phyloP scores from a whole-genome alignment of 176 grass and related monocot genomes.

The Carex scoparia region DNA sequence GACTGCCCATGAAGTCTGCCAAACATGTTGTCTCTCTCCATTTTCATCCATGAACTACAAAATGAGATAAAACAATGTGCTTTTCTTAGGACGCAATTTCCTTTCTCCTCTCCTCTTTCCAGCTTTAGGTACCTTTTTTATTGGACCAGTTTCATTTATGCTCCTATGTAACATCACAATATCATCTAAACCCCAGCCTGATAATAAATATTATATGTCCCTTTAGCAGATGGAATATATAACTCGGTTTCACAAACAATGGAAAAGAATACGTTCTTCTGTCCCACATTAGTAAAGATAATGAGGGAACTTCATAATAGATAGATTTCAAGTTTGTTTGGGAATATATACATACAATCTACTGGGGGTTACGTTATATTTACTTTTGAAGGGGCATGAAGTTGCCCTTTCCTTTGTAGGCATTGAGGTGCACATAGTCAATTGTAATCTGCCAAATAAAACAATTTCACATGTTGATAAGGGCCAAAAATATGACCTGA shows the following conservation, averaged over 20 bases:
- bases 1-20: constrained; percentile 99
- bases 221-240: not conserved
- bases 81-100: not conserved
- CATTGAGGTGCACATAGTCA: not conserved
- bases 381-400: not conserved
- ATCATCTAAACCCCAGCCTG: not conserved
- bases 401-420: not conserved
- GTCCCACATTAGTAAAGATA: not conserved
- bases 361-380: not conserved
- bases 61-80: constrained; percentile 11
- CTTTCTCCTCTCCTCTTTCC: not conserved
- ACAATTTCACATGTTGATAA: not conserved
- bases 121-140: not conserved
- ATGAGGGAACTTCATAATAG: not conserved
- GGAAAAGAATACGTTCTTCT: not conserved
- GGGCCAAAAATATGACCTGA: constrained; percentile 47
- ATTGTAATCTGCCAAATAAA: not conserved
- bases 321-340: not conserved
- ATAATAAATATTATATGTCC: not conserved
- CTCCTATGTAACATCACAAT: not conserved
- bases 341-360: not conserved
- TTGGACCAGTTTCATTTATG: not conserved
- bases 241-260: not conserved
- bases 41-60: constrained; percentile 97
- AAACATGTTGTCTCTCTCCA: constrained; percentile 79